A percentile compares a stretch with the other conserved stretches of the same genome.
Conservation (phyloP, 306 rosid genomes). For the Biancaea sappan region DNA sequence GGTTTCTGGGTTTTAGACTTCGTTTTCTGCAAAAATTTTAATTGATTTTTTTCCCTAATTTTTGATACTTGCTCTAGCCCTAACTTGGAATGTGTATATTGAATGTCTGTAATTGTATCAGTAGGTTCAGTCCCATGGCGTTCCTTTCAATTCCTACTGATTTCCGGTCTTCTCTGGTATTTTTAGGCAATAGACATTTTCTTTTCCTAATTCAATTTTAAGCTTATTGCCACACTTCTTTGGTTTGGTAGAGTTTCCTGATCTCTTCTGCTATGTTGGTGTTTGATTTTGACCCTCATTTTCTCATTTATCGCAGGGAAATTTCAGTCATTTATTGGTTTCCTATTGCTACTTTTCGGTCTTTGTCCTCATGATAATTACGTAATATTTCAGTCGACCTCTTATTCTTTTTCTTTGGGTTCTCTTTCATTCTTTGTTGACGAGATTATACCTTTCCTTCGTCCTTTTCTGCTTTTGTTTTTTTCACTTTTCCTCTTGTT, state of each 20-base stretch:
- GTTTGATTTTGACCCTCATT: constrained; percentile 20
- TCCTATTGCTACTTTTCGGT: constrained; percentile 14
- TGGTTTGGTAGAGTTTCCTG: constrained; percentile 1
- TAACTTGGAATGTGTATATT: background rate
- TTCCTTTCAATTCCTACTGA: background rate
- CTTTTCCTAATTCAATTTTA: background rate
- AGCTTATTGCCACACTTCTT: background rate
- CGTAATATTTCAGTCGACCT: constrained; percentile 39
- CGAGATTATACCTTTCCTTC: constrained; percentile 60
- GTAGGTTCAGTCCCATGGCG: constrained; percentile 4
- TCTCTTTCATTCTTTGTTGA: constrained; percentile 54
- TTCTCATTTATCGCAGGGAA: background rate
- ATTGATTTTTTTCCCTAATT: background rate
- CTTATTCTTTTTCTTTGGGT: constrained; percentile 13
- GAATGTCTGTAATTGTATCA: background rate
- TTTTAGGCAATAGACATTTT: background rate
- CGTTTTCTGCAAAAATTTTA: constrained; percentile 5
- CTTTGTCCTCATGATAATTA: constrained; percentile 36
- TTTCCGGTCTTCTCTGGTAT: background rate
- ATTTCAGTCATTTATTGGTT: background rate
- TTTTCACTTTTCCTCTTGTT: constrained; percentile 50
- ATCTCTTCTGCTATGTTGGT: background rate
- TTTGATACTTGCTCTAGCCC: constrained; percentile 5
- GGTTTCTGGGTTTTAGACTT: constrained; percentile 3
- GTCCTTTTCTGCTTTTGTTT: constrained; percentile 72